Base-by-base conservation (phyloP, 2,329 filamentous ascomycete species). In the Amesomyces nigricolor region DNA sequence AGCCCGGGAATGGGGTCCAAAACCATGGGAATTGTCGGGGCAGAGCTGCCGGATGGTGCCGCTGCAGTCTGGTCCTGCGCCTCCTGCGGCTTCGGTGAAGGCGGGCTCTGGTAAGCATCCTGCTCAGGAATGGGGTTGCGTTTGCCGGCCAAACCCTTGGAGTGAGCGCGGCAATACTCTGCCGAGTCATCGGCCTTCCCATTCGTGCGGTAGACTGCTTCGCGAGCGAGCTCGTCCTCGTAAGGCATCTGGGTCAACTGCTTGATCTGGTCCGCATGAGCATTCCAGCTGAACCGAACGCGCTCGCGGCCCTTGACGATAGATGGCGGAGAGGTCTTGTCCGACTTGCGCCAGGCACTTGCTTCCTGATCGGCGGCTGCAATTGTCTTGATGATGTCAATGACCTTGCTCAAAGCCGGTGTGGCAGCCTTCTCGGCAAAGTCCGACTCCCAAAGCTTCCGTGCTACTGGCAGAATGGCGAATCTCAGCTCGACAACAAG, bases 401-500 rank as follows among this genome's bases (percentile, higher is more conserved):
- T 83, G 13, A 96, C 76, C 52, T 84, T 86, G 63, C 89, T 88
- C 16, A 94, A 82, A 42, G 91, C 87, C 19, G 84, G 79, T 22
- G 85, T 86, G 3, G 88, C 85, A 1, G 90, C 82, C 64, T 89
- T 91, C 63, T 96, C 90, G 16, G 94, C 82, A 47, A 95, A 82
- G 26, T 83, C 77, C 1, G 91, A 95, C 62, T 89, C 85, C 95
- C 94, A 99, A 29, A 97, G 80, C 46, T 85, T 80, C 54, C 81
- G 80, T 40, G 94, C 80, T 45, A 87, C 82, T 0, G 91, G 89
- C 13, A 96, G 73, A 26, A 96, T 82, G 26, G 85, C 82, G 72
- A 88, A 83, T 42, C 94, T 86, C 42, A 97, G 73, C 68, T 97
- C 92, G 5, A 97, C 84, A 13, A 96, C 75, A 53, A 97, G 87